A percentile compares a stretch with the other conserved stretches of the same genome.
Evolutionary conservation across 2,329 filamentous ascomycete species (phyloP).

Genomic region (Cryphonectria japonica): DNA sequence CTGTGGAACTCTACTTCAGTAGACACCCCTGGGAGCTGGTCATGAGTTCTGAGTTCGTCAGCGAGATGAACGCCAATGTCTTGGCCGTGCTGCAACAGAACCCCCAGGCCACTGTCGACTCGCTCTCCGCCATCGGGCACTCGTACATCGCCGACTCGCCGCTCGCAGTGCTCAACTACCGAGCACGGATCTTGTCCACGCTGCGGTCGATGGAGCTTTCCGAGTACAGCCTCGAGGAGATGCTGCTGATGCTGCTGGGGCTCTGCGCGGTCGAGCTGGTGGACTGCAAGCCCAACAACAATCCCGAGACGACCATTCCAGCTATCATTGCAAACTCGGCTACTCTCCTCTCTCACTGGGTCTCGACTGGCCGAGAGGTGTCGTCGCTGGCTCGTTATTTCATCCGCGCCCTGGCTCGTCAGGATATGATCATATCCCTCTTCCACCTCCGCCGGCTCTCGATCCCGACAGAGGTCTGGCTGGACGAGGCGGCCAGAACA

Average conservation of each 20-base stretch:
- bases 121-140: conserved; percentile 38
- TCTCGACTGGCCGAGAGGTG: conserved; percentile 32
- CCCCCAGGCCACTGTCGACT: conserved; percentile 36
- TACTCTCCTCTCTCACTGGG: conserved; percentile 35
- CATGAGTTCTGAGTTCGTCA: conserved; percentile 38
- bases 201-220: conserved; percentile 33
- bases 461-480: conserved; percentile 36
- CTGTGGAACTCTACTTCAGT: conserved; percentile 38
- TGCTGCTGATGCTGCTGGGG: conserved; percentile 36
- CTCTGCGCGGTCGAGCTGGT: conserved; percentile 38
- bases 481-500: conserved; percentile 33
- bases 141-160: conserved; percentile 34
- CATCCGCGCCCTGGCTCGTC: conserved; percentile 38
- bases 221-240: conserved; percentile 35
- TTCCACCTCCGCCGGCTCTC: conserved; percentile 32
- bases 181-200: conserved; percentile 37
- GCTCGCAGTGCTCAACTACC: conserved; percentile 35
- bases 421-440: conserved; percentile 39
- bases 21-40: conserved; percentile 37
- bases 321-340: conserved; percentile 33
- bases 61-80: conserved; percentile 40
- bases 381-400: conserved; percentile 39
- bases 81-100: conserved; percentile 37
- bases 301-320: conserved; percentile 33
- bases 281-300: conserved; percentile 6